These are phyloP conservation scores for Botryotinia globosa DNA, from an alignment of 2,329 filamentous ascomycete genomes.

Conservation along the genomic window DNA sequence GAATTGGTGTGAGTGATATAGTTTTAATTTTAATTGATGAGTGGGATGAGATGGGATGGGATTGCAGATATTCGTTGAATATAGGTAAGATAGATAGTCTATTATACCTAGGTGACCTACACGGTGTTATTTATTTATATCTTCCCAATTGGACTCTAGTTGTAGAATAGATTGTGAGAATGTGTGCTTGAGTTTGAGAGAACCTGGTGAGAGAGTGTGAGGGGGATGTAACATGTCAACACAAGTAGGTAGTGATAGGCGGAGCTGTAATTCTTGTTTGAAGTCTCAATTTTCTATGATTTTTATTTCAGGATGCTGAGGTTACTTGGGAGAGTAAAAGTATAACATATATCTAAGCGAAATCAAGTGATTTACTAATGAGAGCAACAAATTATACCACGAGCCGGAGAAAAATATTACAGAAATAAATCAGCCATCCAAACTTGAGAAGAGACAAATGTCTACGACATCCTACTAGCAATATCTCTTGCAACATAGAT, in stretches of 20 bases:
- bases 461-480: slow-evolving; percentile 4
- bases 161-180: background rate
- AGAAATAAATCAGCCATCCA: background rate
- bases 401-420: background rate
- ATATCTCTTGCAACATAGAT: slow-evolving; percentile 23
- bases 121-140: background rate
- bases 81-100: background rate
- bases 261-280: background rate
- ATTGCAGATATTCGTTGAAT: background rate
- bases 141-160: background rate
- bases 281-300: too few species aligned
- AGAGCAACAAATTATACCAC: background rate
- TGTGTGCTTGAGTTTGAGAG: background rate
- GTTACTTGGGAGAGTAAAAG: background rate
- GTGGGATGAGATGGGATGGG: too few species aligned
- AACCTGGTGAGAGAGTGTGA: background rate
- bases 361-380: background rate
- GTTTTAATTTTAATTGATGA: too few species aligned
- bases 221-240: background rate
- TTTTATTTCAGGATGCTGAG: background rate
- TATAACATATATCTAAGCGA: background rate
- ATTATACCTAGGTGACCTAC: background rate
- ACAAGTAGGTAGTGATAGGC: background rate
- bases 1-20: too few species aligned
- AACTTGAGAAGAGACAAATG: background rate